phyloP scores from a whole-genome alignment of 2,329 filamentous ascomycete genomes.

The Scedosporium boydii region DNA sequence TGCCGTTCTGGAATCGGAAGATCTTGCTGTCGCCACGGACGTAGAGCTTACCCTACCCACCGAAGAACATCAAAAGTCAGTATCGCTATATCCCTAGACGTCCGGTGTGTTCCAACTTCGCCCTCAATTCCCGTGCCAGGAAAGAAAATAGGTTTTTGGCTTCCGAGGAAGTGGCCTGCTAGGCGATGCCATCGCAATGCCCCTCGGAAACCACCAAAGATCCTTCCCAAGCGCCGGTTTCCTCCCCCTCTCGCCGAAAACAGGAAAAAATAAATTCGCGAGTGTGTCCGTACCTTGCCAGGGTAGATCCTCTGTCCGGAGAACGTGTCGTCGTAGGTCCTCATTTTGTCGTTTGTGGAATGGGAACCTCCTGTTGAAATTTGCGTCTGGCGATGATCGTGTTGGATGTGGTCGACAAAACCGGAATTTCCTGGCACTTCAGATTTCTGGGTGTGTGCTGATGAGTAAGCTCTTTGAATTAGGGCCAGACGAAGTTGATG shows the following conservation, averaged over 20 bases:
- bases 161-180: background rate
- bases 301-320: slow-evolving; percentile 59
- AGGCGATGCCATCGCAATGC: background rate
- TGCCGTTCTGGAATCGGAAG: slow-evolving; percentile 99
- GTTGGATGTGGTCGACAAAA: background rate
- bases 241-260: background rate
- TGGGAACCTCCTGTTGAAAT: slow-evolving; percentile 4
- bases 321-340: slow-evolving; percentile 59
- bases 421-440: slow-evolving; percentile 6
- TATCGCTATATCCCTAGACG: background rate
- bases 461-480: slow-evolving; percentile 5
- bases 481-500: background rate
- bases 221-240: background rate
- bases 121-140: no score
- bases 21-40: slow-evolving; percentile 99
- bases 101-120: no score
- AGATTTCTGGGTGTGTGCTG: slow-evolving; percentile 7
- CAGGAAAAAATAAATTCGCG: background rate
- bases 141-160: no score
- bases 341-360: slow-evolving; percentile 29
- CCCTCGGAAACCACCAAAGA: background rate
- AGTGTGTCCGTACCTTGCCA: slow-evolving; percentile 46
- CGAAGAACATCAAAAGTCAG: background rate
- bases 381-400: slow-evolving; percentile 3
- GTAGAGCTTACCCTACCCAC: slow-evolving; percentile 90